phyloP scores from a whole-genome alignment of 768 basidiomycete species.

The Tephrocybe sp. region DNA sequence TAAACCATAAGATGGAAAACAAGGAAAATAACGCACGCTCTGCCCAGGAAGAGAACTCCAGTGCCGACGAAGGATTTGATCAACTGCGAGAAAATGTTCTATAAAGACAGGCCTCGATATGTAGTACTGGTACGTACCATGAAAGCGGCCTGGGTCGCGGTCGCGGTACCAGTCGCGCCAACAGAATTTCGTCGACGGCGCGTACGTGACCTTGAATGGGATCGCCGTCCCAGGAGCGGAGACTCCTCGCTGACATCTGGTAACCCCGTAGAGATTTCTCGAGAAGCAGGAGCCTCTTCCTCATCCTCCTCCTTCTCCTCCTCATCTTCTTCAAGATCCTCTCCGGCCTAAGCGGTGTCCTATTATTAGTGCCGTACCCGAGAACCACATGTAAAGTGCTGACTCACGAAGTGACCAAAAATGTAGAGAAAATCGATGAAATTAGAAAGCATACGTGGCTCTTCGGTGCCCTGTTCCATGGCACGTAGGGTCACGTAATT shows the following conservation, averaged over 20 bases:
- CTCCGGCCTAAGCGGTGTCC: slow-evolving; percentile 66
- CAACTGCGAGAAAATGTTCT: slow-evolving; percentile 45
- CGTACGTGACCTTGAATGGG: slow-evolving; percentile 50
- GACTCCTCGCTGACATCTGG: slow-evolving; percentile 47
- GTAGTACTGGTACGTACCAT: slow-evolving; percentile 59
- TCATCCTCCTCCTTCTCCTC: slow-evolving; percentile 77
- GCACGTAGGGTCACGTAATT: slow-evolving; percentile 81
- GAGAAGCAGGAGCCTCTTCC: slow-evolving; percentile 33
- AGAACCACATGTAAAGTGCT: background rate
- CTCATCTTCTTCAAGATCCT: slow-evolving; percentile 88
- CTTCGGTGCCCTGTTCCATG: slow-evolving; percentile 61
- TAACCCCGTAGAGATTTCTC: slow-evolving; percentile 17
- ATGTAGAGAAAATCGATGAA: slow-evolving; percentile 95
- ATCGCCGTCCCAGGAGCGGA: slow-evolving; percentile 47
- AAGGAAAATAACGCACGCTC: slow-evolving; percentile 61
- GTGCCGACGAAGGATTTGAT: slow-evolving; percentile 95
- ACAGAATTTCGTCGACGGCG: slow-evolving; percentile 57
- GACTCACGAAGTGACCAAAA: slow-evolving; percentile 93
- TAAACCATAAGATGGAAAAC: no score
- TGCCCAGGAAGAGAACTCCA: slow-evolving; percentile 93
- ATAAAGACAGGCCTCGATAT: background rate
- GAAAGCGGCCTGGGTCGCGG: slow-evolving; percentile 86
- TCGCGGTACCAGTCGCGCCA: slow-evolving; percentile 79
- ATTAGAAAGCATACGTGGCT: slow-evolving; percentile 70
- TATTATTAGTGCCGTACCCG: background rate